Base-by-base conservation (phyloP, 495 filamentous ascomycete genomes). In the Daldinia grandis region DNA sequence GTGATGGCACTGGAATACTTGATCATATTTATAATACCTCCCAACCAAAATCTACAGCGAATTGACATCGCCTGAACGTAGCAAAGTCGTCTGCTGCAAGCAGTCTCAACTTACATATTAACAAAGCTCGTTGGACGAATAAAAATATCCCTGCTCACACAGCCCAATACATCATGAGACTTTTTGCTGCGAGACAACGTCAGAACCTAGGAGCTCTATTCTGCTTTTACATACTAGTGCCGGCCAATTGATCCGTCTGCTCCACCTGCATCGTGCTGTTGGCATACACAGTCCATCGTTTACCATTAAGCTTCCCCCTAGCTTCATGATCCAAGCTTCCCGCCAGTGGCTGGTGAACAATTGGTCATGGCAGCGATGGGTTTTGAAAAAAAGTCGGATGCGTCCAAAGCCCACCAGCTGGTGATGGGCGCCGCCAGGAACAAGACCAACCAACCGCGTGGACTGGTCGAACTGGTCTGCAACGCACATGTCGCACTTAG, bases 151-250 rank as follows among this genome's bases (percentile, higher is more conserved):
- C 71, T 73, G 71, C 42, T 30, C 58, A 53, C 56, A 59, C 27
- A 73, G 61, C 56, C 62, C 71, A 62, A 71, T 71, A 70, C 59
- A 74, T 74, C 71, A 74, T 74, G 71, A 74, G 71, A 74, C 71
- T 70, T 66, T 58, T 62, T 62, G 49, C 66, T 74, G 66, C 71
- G 71, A 70, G 71, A 70, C 71, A 74, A 74, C 71, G 71, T 74
- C 71, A 70, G 71, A 74, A 62, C 62, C 66, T 58, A 74, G 71
- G 35, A 66, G 66, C 58, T 70, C 58, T 62, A 57, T 30, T 74
- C 66, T 70, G 42, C 53, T 65, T 74, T 69, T 53, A 56, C 53
- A 56, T 56, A 56, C 14, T 56, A 74, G 62, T 69, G 58, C 71
- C 71, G 66, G 71, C 71, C 66, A 74, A 69, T 74, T 66, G 66